Evolutionary conservation across 2,329 filamentous ascomycete genomes (phyloP).

Genomic region (Iodosphaeria phyllophila): DNA sequence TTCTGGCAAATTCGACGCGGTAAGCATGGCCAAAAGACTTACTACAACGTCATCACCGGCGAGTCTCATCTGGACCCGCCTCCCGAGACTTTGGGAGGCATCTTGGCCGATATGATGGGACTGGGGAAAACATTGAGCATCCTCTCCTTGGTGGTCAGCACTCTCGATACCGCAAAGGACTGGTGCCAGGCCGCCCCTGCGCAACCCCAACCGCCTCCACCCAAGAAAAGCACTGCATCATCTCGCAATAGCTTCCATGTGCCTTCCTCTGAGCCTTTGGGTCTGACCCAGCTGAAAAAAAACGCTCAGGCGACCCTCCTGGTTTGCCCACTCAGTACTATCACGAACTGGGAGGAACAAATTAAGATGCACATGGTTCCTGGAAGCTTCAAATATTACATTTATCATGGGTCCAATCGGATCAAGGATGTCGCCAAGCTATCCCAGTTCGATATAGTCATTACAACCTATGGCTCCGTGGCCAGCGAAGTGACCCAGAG

Average conservation of each 20-base stretch:
- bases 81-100: slow-evolving; percentile 50
- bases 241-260: slow-evolving; percentile 20
- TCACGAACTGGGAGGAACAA: slow-evolving; percentile 90
- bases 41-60: slow-evolving; percentile 74
- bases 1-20: slow-evolving; percentile 53
- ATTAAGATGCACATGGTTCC: slow-evolving; percentile 62
- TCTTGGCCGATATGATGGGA: slow-evolving; percentile 76
- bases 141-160: slow-evolving; percentile 54
- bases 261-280: slow-evolving; percentile 22
- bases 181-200: slow-evolving; percentile 39
- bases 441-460: slow-evolving; percentile 60
- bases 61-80: slow-evolving; percentile 40
- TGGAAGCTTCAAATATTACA: slow-evolving; percentile 48
- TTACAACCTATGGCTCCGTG: slow-evolving; percentile 85
- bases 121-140: slow-evolving; percentile 78
- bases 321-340: slow-evolving; percentile 75
- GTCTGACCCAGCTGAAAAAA: slow-evolving; percentile 30
- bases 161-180: slow-evolving; percentile 37
- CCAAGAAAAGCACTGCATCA: slow-evolving; percentile 17
- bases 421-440: slow-evolving; percentile 51
- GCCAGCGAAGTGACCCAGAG: slow-evolving; percentile 57
- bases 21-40: slow-evolving; percentile 35
- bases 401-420: slow-evolving; percentile 72
- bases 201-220: slow-evolving; percentile 24
- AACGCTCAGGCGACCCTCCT: slow-evolving; percentile 72